Conservation (phyloP, 2,329 filamentous ascomycete genomes). For the Ophioceras dolichostomum region DNA sequence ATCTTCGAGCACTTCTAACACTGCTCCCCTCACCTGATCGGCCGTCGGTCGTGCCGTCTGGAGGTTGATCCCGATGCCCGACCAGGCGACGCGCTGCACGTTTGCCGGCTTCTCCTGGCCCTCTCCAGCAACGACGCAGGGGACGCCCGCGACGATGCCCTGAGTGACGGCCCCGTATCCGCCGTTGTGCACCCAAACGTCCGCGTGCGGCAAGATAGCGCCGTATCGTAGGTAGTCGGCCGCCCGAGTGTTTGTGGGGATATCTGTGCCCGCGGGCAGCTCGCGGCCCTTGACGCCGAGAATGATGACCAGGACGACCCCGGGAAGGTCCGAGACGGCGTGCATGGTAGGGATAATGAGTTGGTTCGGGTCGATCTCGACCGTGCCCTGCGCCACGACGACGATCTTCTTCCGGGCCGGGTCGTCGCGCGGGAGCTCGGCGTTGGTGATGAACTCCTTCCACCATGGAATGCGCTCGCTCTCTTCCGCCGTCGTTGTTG, state of each 20-base stretch:
- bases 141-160: constrained; percentile 24
- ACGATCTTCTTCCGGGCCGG: constrained; percentile 16
- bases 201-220: constrained; percentile 20
- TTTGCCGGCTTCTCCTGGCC: constrained; percentile 29
- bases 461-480: constrained; percentile 16
- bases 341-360: constrained; percentile 24
- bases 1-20: constrained; percentile 15
- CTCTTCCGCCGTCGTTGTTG: neutral
- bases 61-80: constrained; percentile 21
- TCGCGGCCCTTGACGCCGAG: constrained; percentile 20
- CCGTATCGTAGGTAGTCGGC: constrained; percentile 26
- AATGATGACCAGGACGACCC: constrained; percentile 21
- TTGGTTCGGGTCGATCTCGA: constrained; percentile 22
- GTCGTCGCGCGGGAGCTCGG: constrained; percentile 3
- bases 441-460: constrained; percentile 17
- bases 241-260: constrained; percentile 19
- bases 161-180: constrained; percentile 27
- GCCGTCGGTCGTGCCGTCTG: constrained; percentile 13
- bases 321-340: constrained; percentile 14
- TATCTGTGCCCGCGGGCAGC: constrained; percentile 7
- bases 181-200: constrained; percentile 26
- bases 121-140: constrained; percentile 26
- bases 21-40: constrained; percentile 14
- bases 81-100: constrained; percentile 18
- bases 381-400: constrained; percentile 26